phyloP scores from a whole-genome alignment of 169 alveolate genomes.

The Perkinsus chesapeaki region DNA sequence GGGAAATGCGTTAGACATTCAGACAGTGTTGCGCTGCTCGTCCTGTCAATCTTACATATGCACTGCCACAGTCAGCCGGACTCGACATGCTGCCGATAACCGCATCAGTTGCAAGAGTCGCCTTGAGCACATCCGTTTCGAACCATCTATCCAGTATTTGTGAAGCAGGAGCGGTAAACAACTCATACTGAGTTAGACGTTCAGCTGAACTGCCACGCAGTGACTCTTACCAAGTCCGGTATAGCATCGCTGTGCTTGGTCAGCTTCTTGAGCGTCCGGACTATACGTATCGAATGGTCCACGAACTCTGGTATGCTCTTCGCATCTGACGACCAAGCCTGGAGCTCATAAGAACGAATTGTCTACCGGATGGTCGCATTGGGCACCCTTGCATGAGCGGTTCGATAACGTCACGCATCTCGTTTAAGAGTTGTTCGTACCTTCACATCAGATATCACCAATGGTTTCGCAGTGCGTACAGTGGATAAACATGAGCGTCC shows the following conservation, averaged over 20 bases:
- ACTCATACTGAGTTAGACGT: background rate
- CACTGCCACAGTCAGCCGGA: background rate
- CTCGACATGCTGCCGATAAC: background rate
- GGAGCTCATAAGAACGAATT: background rate
- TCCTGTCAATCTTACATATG: background rate
- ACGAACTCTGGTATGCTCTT: background rate
- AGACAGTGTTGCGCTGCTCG: too few relatives aligned
- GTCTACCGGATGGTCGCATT: background rate
- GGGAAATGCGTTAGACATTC: too few relatives aligned
- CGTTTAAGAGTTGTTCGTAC: background rate
- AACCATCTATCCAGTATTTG: background rate
- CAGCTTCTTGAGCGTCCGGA: background rate
- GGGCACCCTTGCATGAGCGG: background rate
- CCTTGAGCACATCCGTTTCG: background rate
- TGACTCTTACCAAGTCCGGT: background rate
- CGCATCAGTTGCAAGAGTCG: background rate
- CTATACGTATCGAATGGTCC: background rate
- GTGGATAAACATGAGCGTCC: background rate
- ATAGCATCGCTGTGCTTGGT: background rate
- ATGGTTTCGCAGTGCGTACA: background rate
- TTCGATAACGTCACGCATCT: background rate
- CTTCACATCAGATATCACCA: background rate
- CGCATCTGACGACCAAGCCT: background rate
- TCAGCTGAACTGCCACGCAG: background rate
- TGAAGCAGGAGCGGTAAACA: background rate